Evolutionary conservation across 2,329 filamentous ascomycete genomes (phyloP), one percentile per base, ranked within the genome.

Genomic region (Claviceps sp.): DNA sequence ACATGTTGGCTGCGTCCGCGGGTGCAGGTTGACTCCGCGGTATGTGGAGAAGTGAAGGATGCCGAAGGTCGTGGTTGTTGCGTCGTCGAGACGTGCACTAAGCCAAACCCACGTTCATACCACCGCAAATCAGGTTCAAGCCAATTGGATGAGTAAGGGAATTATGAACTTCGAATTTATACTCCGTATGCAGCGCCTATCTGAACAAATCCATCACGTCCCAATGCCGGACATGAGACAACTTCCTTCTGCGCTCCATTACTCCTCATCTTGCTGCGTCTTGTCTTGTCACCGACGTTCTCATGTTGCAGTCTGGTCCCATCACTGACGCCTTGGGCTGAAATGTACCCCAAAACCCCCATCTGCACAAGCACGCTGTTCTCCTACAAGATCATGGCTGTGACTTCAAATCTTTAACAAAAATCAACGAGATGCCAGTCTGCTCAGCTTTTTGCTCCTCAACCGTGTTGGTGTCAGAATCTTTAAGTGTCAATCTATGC

Each of bases 1-100:
- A 69, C 77, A 81, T 81, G 64, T 64, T 72, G 60, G 57, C 51
- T 52, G 50, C 58, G 50, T 43, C 47, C 34, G 37, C 52, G 49
- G 53, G 53, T 55, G 54, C 59, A 57, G 58, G 56, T 53, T 54
- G 57, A 57, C 56, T 54, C 55, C 56, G 58, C 57, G 58, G 61
- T 60, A 55, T 57, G 56, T 61, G 58, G 59, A 58, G 56, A 60
- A 59, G 59, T 43, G 48, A 54, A 60, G 59, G 60, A 59, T 59
- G 62, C 54, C 57, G 53, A 60, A 60, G 58, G 57, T 46, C 42
- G 42, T 46, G 59, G 53, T 58, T 58, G 57, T 57, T 59, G 40
- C 57, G 59, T 59, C 18, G 50, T 52, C 47, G 50, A 54, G 50
- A 59, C 61, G 64, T 58, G 59, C 65, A 63, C 65, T 66, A 60